Evolutionary conservation across 441 rosid species (phyloP), one percentile per base, ranked within the genome.

Genomic region (Francoa sonchifolia): DNA sequence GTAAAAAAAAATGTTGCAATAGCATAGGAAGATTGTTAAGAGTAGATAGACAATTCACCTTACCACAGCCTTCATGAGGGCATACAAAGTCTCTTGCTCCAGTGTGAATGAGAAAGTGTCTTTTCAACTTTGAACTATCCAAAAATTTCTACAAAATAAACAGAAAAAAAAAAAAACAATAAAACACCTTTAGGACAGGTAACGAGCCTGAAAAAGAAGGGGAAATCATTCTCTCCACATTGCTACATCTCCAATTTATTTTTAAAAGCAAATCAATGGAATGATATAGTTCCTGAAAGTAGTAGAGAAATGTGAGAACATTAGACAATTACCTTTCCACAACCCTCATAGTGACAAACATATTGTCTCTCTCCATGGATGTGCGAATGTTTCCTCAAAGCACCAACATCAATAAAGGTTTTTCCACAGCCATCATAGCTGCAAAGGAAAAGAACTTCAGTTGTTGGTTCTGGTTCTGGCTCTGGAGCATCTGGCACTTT

Each of bases 61-160:
- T 89, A 52, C 98, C 98, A 61, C 98, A 89, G 33, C 94, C 98
- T 72, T 79, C 94, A 70, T 77, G 72, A 33, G 96, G 89, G 54
- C 98, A 89, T 9, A 89, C 52, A 58, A 57, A 89, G 46, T 69
- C 76, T 51, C 94, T 73, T 49, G 68, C 94, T 18, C 98, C 98
- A 14, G 94, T 85, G 67, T 85, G 98, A 67, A 77, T 89, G 48
- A 85, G 83, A 58, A 59, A 69, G 65, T 89, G 98, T 57, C 98
- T 73, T 66, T 89, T 89, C 62, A 89, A 69, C 76, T 89, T 89
- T 20, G 96, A 89, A 71, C 98, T 85, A 67, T 89, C 98, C 65
- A 89, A 63, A 71, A 89, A 89, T 71, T 89, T 89, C 96, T 85
- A 81, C 79, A 71, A 31, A 37, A 65, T 33, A 50, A 42, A 57